phyloP scores from a whole-genome alignment of 495 filamentous ascomycete species.

The Aspergillus nidulans region DNA sequence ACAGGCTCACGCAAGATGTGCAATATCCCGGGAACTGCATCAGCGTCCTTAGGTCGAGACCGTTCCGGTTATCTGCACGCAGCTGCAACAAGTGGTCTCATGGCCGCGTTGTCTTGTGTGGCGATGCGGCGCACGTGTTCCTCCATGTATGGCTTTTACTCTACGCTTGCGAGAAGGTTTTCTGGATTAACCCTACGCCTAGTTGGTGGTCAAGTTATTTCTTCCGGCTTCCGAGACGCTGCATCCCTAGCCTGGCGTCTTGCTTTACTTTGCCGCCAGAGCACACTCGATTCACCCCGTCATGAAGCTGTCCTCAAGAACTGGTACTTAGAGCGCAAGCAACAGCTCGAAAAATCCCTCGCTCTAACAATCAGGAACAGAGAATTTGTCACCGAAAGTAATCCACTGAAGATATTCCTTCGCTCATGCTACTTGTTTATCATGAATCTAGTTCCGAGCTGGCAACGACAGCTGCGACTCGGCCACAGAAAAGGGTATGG shows the following conservation, averaged over 20 bases:
- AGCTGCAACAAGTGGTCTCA: slow-evolving; percentile 50
- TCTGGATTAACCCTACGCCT: neutral
- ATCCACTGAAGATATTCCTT: slow-evolving; percentile 25
- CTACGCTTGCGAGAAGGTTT: too few species aligned
- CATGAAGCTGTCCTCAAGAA: slow-evolving; percentile 23
- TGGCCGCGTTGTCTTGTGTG: slow-evolving; percentile 41
- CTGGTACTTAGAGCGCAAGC: slow-evolving; percentile 39
- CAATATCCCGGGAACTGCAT: slow-evolving; percentile 47
- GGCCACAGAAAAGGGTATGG: slow-evolving; percentile 23
- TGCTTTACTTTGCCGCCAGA: slow-evolving; percentile 24
- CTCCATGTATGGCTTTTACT: slow-evolving; percentile 34
- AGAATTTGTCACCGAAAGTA: slow-evolving; percentile 25
- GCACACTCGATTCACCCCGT: neutral
- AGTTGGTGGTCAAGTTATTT: slow-evolving; percentile 43
- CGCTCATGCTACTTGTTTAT: slow-evolving; percentile 32
- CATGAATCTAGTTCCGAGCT: slow-evolving; percentile 27
- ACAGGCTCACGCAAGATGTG: slow-evolving; percentile 26
- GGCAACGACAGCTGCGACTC: slow-evolving; percentile 22
- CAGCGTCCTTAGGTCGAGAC: slow-evolving; percentile 44
- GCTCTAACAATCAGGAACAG: slow-evolving; percentile 32
- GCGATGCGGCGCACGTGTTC: slow-evolving; percentile 55
- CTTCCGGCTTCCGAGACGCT: slow-evolving; percentile 23
- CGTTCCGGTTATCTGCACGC: slow-evolving; percentile 43
- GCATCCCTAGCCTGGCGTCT: slow-evolving; percentile 46
- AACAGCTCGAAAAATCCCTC: slow-evolving; percentile 34